phyloP scores from a whole-genome alignment of 768 basidiomycete genomes.

The Porpolomopsis calyptriformis region DNA sequence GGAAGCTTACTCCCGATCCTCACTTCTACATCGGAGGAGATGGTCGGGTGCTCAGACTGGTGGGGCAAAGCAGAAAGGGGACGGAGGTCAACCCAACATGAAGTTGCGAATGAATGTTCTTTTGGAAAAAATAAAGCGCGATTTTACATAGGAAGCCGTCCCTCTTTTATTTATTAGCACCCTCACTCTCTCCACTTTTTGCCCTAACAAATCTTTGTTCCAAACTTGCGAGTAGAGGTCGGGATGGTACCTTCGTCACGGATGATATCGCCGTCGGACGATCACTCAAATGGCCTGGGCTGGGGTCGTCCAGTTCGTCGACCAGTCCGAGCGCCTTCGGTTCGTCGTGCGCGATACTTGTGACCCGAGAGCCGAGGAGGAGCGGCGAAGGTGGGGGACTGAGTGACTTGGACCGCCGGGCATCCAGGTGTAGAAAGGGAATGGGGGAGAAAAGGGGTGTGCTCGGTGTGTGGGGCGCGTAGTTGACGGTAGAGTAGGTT shows the following conservation, averaged over 20 bases:
- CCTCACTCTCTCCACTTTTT: neutral
- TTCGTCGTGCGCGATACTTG: constrained; percentile 28
- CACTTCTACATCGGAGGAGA: too few relatives aligned
- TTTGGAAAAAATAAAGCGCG: constrained; percentile 75
- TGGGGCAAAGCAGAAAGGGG: constrained; percentile 22
- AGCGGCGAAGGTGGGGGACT: constrained; percentile 74
- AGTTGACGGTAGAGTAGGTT: constrained; percentile 10
- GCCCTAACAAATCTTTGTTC: constrained; percentile 56
- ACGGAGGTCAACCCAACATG: constrained; percentile 55
- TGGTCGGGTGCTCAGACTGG: too few relatives aligned
- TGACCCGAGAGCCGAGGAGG: constrained; percentile 30
- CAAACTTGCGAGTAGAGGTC: constrained; percentile 46
- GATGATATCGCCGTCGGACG: constrained; percentile 61
- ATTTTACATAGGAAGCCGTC: constrained; percentile 24
- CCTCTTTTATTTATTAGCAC: constrained; percentile 15
- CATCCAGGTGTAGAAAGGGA: constrained; percentile 76
- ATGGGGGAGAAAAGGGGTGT: constrained; percentile 85
- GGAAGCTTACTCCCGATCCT: constrained; percentile 49
- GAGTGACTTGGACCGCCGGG: constrained; percentile 66
- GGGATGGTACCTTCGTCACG: constrained; percentile 41
- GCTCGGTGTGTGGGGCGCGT: constrained; percentile 42
- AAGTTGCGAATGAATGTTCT: constrained; percentile 77
- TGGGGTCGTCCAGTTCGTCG: constrained; percentile 77
- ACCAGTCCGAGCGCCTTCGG: constrained; percentile 62
- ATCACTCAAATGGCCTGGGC: constrained; percentile 77